These are phyloP conservation scores for Globisporangium okanoganense DNA, from an alignment of 352 stramenopile species.

Conservation along the genomic window DNA sequence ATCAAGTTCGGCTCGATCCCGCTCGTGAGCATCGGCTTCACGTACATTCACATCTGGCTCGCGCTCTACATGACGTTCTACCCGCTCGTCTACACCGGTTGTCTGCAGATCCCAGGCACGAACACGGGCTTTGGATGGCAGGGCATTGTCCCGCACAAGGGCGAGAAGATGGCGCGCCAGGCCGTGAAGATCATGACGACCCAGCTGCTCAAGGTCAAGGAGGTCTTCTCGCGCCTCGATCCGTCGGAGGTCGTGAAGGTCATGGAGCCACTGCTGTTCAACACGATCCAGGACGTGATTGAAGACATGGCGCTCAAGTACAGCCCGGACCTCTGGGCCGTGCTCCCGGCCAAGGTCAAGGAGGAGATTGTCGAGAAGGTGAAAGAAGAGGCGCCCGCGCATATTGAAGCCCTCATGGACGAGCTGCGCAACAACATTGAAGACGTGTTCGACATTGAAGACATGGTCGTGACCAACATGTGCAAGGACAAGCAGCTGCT, in stretches of 20 bases:
- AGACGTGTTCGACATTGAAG: slow-evolving; percentile 94
- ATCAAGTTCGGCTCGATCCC: slow-evolving; percentile 84
- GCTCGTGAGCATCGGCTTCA: slow-evolving; percentile 87
- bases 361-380: slow-evolving; percentile 93
- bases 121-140: slow-evolving; percentile 96
- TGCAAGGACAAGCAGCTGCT: slow-evolving; percentile 94
- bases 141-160: slow-evolving; percentile 96
- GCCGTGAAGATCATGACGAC: slow-evolving; percentile 92
- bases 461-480: slow-evolving; percentile 94
- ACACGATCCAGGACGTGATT: slow-evolving; percentile 84
- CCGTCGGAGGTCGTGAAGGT: slow-evolving; percentile 88
- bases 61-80: slow-evolving; percentile 99
- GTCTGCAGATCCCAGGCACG: slow-evolving; percentile 78
- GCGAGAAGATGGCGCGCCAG: slow-evolving; percentile 95
- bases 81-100: slow-evolving; percentile 92
- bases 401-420: slow-evolving; percentile 93
- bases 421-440: slow-evolving; percentile 95
- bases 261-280: slow-evolving; percentile 91
- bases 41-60: slow-evolving; percentile 95
- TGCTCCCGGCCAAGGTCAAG: slow-evolving; percentile 77
- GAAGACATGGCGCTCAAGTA: slow-evolving; percentile 90
- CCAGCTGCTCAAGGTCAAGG: slow-evolving; percentile 90
- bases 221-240: slow-evolving; percentile 92
- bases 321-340: slow-evolving; percentile 78
- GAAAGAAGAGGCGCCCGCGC: slow-evolving; percentile 89